Evolutionary conservation across 2,329 filamentous ascomycete species (phyloP).

Genomic region (Xylaria sp.): DNA sequence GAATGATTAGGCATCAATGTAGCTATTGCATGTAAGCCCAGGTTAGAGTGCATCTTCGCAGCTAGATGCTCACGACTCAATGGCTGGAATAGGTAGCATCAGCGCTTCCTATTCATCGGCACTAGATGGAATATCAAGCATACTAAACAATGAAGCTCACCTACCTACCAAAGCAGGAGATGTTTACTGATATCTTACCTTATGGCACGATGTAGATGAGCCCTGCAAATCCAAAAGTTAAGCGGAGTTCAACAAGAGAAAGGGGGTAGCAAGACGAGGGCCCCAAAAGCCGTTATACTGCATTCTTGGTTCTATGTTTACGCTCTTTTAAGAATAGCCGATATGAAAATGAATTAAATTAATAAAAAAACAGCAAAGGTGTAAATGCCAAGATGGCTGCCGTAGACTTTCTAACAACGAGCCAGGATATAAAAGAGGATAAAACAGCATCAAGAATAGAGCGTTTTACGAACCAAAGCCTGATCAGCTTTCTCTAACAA

Average conservation of each 20-base stretch:
- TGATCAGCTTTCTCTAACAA: slow-evolving; percentile 17
- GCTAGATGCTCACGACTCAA: background rate
- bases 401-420: too few relatives aligned
- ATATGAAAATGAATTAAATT: too few relatives aligned
- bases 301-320: background rate
- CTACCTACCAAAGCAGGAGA: background rate
- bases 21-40: background rate
- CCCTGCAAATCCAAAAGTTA: too few relatives aligned
- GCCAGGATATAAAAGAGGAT: background rate
- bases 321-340: background rate
- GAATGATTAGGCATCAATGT: background rate
- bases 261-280: background rate
- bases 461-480: background rate
- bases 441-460: background rate
- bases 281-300: background rate
- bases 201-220: background rate
- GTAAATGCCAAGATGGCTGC: too few relatives aligned
- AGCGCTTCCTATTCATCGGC: background rate
- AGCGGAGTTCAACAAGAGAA: too few relatives aligned
- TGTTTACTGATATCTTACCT: background rate
- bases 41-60: background rate
- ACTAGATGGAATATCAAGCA: background rate
- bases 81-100: background rate
- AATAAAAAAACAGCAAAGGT: too few relatives aligned
- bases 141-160: too few relatives aligned